A percentile compares a stretch with the other conserved stretches of the same genome.
Conservation (phyloP, 176 grass and related monocot genomes). For the Triticum timopheevii region DNA sequence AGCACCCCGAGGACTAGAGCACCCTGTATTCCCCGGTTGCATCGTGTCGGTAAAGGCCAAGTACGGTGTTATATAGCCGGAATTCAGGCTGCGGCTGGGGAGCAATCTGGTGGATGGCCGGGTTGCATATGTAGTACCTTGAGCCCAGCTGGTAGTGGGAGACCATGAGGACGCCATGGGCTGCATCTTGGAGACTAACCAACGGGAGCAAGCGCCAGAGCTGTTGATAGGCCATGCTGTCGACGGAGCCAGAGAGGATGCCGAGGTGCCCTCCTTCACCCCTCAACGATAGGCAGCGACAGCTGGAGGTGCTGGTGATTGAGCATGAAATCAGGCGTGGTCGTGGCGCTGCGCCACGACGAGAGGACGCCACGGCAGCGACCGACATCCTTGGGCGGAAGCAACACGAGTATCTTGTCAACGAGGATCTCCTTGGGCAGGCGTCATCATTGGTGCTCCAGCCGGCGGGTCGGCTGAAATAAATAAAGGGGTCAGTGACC, state of each 20-base stretch:
- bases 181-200: accelerated
- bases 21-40: background rate
- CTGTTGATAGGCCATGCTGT: background rate
- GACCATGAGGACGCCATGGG: background rate
- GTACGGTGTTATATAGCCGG: background rate
- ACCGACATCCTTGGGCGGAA: too few relatives aligned
- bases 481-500: too few relatives aligned
- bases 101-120: background rate
- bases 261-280: background rate
- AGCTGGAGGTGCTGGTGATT: too few relatives aligned
- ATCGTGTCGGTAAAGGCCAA: background rate
- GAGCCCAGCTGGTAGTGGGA: background rate
- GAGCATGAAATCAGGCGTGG: too few relatives aligned
- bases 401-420: too few relatives aligned
- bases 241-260: background rate
- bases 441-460: too few relatives aligned
- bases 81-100: background rate
- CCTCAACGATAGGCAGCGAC: too few relatives aligned
- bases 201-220: background rate
- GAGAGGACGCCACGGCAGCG: too few relatives aligned
- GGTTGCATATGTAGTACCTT: background rate
- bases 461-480: too few relatives aligned
- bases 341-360: too few relatives aligned
- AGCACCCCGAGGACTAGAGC: background rate
- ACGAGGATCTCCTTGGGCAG: too few relatives aligned